These are phyloP conservation scores for Thielaviopsis punctulata DNA, from an alignment of 2,329 filamentous ascomycete species.

Conservation along the genomic window DNA sequence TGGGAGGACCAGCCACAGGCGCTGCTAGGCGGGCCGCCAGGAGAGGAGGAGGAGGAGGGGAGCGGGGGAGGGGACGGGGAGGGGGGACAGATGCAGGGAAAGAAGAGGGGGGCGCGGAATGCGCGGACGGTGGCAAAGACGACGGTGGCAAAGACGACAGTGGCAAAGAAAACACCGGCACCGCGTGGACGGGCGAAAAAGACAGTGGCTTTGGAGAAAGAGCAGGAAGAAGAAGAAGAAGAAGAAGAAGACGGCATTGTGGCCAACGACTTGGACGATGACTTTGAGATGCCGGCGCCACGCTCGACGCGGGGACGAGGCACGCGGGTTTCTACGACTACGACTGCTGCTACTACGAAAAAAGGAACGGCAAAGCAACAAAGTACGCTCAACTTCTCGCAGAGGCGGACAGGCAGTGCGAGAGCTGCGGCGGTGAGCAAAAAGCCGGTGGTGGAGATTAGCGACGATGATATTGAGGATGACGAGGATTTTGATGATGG, in stretches of 20 bases:
- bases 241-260: background rate
- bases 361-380: constrained; percentile 22
- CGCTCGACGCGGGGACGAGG: background rate
- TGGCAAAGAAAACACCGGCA: constrained; percentile 24
- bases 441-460: constrained; percentile 37
- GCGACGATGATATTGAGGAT: constrained; percentile 48
- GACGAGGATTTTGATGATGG: constrained; percentile 44
- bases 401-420: constrained; percentile 13
- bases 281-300: background rate
- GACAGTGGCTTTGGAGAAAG: constrained; percentile 16
- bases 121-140: constrained; percentile 15
- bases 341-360: constrained; percentile 16
- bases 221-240: constrained; percentile 17
- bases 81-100: constrained; percentile 18
- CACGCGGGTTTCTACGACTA: constrained; percentile 13
- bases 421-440: constrained; percentile 18
- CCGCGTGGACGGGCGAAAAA: constrained; percentile 22
- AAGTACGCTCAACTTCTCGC: constrained; percentile 33
- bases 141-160: background rate
- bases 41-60: constrained; percentile 34
- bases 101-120: constrained; percentile 19
- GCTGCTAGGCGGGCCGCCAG: constrained; percentile 17
- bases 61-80: constrained; percentile 31
- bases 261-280: constrained; percentile 19
- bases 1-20: constrained; percentile 68